phyloP scores from a whole-genome alignment of 2,329 filamentous ascomycete genomes.

The Pseudogymnoascus sp. region DNA sequence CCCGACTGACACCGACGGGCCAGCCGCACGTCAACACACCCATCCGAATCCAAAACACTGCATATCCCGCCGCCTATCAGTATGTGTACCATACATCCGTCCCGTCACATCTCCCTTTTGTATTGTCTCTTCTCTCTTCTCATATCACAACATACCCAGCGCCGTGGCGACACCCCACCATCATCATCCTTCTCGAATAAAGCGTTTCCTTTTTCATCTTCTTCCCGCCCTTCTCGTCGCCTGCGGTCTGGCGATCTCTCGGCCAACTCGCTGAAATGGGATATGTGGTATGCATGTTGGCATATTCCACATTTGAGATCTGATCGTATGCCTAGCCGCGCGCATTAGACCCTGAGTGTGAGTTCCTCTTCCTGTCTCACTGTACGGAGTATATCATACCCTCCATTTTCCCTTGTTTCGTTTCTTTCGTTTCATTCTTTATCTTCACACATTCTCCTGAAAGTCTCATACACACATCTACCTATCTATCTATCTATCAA shows the following conservation, averaged over 20 bases:
- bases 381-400: background rate
- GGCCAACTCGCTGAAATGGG: background rate
- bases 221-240: background rate
- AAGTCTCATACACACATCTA: background rate
- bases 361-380: slow-evolving; percentile 2
- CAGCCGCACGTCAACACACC: background rate
- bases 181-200: background rate
- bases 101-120: too few relatives aligned
- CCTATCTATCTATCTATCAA: background rate
- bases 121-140: slow-evolving; percentile 1
- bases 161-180: background rate
- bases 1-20: background rate
- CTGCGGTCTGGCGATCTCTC: background rate
- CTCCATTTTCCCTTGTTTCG: background rate
- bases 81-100: background rate
- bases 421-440: background rate
- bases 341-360: background rate
- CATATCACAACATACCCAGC: background rate
- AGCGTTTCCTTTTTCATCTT: background rate
- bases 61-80: background rate
- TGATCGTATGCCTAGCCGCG: slow-evolving; percentile 1
- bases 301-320: slow-evolving; percentile 8
- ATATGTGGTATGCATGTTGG: background rate
- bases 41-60: background rate
- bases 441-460: background rate